Evolutionary conservation across 2,329 filamentous ascomycete species (phyloP), one percentile per base, ranked within the genome.

Genomic region (Paecilomyces niveus): DNA sequence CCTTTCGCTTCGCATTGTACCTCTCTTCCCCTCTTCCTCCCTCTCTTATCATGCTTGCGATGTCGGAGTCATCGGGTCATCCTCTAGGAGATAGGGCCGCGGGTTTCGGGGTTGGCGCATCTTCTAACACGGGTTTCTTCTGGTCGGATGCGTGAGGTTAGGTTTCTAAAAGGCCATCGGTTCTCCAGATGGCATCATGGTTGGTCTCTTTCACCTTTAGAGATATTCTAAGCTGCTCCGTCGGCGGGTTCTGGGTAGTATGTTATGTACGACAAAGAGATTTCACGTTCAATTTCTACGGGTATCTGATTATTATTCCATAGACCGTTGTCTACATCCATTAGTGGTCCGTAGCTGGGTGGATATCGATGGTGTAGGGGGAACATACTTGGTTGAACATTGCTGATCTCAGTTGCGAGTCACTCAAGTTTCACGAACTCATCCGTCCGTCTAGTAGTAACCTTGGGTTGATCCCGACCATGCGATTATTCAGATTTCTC

Each of bases 1-100:
- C 67, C 57, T 11, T 66, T 65, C 62, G 62, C 59, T 62, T 58
- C 54, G 57, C 59, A 58, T 55, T 61, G 61, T 57, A 55, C 58
- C 33, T 62, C 50, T 45, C 15, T 33, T 9, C 31, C 29, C 60
- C 31, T 62, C 54, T 58, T 59, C 51, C 54, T 64, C 35, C 15
- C 39, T 18, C 39, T 18, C n/a, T 58, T 64, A 54, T 55, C 57
- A 54, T 59, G 53, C 57, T 57, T 61, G 52, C 53, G n/a, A 53
- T 59, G 32, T 22, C 31, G 50, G 39, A 39, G 21, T 56, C 26
- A 26, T 26, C 15, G 39, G 15, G 18, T 53, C 49, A 53, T 18
- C 33, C 33, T 24, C n/a, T 45, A 45, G 5, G 39, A 29, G 26
- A 45, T 45, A 45, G 39, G 39, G 5, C 39, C 39, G 15, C n/a